Evolutionary conservation across 73 alveolate genomes (phyloP), one percentile per base, ranked within the genome.

Genomic region (Halteria grandinella): DNA sequence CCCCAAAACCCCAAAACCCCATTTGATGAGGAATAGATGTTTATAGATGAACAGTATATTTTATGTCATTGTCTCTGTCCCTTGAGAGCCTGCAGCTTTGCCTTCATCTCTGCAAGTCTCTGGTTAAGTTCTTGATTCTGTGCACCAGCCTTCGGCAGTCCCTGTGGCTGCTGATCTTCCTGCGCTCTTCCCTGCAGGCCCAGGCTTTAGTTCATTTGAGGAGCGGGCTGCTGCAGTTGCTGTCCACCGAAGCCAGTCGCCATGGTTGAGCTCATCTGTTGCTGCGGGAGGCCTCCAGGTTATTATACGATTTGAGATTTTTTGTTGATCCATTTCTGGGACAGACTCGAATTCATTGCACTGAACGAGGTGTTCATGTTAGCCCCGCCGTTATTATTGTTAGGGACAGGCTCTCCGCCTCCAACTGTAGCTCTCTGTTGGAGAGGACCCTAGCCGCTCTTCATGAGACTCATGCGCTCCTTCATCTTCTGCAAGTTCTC

Each of bases 91-190:
- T 57, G 64, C 55, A 85, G 71, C 55, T 79, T 58, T 10, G 73
- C 82, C 80, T 77, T 79, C 82, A 84, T 62, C 17, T 72, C 85
- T 11, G 80, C 80, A 6, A 66, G 66, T 66, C 83, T 85, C 29
- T 78, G 49, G 32, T 57, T 64, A 25, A 72, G 53, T 21, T 72
- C 85, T 39, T 66, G 52, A 28, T 54, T 82, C 29, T 81, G 52
- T 11, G 91, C 86, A 43, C 57, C 70, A 14, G 55, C 32, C 27
- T 23, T 6, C 33, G 50, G n/a, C 83, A 17, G 49, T 64, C 79
- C 17, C 2, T 43, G 18, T 64, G 51, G 20, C 18, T 33, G 32
- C 23, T 45, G 1, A 44, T 33, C 33, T 29, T 32, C 28, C 55
- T 41, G 39, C 55, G 58, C 41, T 63, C n/a, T 24, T 48, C 37